Percentiles rank a stretch among this genome's conserved stretches.
phyloP scores from a whole-genome alignment of 257 asterid species.

The Solanum habrochaites region DNA sequence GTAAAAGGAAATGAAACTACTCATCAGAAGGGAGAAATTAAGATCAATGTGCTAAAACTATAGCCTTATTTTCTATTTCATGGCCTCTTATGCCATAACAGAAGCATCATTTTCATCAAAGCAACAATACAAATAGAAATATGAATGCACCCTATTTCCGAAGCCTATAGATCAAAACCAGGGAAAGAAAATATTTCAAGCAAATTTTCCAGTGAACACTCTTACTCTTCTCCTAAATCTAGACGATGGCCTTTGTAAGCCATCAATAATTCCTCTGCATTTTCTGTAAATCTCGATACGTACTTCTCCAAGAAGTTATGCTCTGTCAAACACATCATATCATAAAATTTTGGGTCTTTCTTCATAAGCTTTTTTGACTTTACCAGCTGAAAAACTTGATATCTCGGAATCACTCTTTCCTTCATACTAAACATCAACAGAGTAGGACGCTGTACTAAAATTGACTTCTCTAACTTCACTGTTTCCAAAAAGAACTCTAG shows the following conservation, averaged over 20 bases:
- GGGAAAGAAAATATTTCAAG: background rate
- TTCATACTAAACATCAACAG: constrained; percentile 8
- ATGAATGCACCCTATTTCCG: background rate
- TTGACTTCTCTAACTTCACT: background rate
- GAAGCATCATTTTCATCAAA: background rate
- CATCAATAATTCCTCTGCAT: constrained; percentile 7
- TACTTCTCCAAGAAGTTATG: constrained; percentile 5
- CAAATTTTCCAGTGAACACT: background rate
- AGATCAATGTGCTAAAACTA: background rate
- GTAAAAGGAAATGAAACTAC: background rate
- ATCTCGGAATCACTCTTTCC: constrained; percentile 15
- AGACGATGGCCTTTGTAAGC: constrained; percentile 2
- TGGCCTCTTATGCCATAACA: background rate
- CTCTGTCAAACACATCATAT: background rate
- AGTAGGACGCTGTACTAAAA: background rate
- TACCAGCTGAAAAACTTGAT: constrained; percentile 9
- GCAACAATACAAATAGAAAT: background rate
- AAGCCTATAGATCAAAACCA: background rate
- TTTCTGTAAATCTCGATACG: constrained; percentile 4
- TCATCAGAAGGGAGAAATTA: background rate
- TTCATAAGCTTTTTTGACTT: constrained; percentile 3
- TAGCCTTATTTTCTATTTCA: background rate
- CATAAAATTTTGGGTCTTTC: constrained; percentile 6
- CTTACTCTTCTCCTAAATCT: background rate
- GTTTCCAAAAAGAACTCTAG: constrained; percentile 12